Evolutionary conservation across 805 yeast species (phyloP).

Genomic region (Yarrowia yakushimensis): DNA sequence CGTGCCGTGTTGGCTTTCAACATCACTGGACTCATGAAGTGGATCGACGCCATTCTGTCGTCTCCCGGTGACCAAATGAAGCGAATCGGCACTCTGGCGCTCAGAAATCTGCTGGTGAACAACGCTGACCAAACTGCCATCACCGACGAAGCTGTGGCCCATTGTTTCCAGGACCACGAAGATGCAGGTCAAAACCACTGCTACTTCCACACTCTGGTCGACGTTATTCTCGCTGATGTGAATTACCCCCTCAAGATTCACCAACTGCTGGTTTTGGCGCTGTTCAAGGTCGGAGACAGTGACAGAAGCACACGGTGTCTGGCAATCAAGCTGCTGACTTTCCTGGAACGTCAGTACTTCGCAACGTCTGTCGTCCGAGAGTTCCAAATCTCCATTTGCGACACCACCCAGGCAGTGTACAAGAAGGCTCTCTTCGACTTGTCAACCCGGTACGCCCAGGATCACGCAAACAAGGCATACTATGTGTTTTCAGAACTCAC

Average conservation of each 20-base stretch:
- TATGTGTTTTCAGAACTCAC: constrained; percentile 69
- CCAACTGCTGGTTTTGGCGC: constrained; percentile 68
- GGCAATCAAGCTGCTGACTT: constrained; percentile 68
- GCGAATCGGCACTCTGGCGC: constrained; percentile 64
- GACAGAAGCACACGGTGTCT: constrained; percentile 61
- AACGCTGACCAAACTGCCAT: constrained; percentile 55
- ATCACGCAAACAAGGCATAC: constrained; percentile 56
- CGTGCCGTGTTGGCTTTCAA: constrained; percentile 65
- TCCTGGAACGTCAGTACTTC: constrained; percentile 58
- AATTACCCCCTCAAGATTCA: constrained; percentile 52
- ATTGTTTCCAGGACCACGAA: constrained; percentile 56
- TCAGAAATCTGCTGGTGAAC: constrained; percentile 59
- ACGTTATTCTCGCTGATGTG: constrained; percentile 52
- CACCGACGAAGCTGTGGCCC: constrained; percentile 58
- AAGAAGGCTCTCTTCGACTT: constrained; percentile 80
- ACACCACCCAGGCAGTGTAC: constrained; percentile 76
- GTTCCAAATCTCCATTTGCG: constrained; percentile 67
- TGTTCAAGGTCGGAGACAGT: constrained; percentile 75
- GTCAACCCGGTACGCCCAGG: constrained; percentile 64
- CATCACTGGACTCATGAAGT: constrained; percentile 59
- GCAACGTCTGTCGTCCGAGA: constrained; percentile 52
- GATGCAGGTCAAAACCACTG: constrained; percentile 53
- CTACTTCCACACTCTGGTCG: constrained; percentile 70
- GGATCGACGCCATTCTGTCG: constrained; percentile 72
- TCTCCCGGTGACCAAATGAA: constrained; percentile 57